Base-by-base conservation (phyloP, 129 eudicot genomes). In the Dittrichia graveolens region DNA sequence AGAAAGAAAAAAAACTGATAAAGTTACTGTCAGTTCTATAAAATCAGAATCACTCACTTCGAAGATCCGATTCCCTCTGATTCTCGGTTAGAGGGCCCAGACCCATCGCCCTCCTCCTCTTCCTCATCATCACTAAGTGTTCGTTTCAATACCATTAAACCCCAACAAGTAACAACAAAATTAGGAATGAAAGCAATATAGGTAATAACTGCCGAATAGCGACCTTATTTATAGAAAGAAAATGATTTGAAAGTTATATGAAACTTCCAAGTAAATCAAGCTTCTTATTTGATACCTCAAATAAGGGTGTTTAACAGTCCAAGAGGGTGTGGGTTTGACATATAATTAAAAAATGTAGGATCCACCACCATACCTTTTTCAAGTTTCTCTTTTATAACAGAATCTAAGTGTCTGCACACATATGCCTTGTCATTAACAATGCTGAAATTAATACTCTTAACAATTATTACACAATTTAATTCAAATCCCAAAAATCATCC, bases 131-230 rank as follows among this genome's bases (percentile, higher is more conserved):
- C 83, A 56, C 73, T 75, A 53, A 65, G 61, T 3, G 57, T 59
- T 52, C 98, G 70, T 80, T 93, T 93, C 42, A 15, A 62, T 65
- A 70, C 86, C 98, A 92, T 92, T 77, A 80, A 72, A 71, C 41
- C 53, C 5, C 70, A 69, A 46, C 13, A 69, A 63, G 11, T 8
- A 35, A 61, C 15, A 37, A 69, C 55, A 1, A 31, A 73, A 9
- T 72, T 48, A 18, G 71, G 31, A 78, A 65, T 4, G 10, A 61
- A 52, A 56, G 11, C n/a, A 47, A 12, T 65, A 35, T 69, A 75
- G 71, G 31, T 42, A 72, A n/a, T n/a, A 78, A 78, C 73, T 45
- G 82, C 6, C 67, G 6, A 35, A 34, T 3, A 78, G 4, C 11
- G 11, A 52, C 38, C 67, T 61, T 71, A 52, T 78, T 31, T 71